Base-by-base conservation (phyloP, 179 eudicot species). In the Monotropa hypopitys region DNA sequence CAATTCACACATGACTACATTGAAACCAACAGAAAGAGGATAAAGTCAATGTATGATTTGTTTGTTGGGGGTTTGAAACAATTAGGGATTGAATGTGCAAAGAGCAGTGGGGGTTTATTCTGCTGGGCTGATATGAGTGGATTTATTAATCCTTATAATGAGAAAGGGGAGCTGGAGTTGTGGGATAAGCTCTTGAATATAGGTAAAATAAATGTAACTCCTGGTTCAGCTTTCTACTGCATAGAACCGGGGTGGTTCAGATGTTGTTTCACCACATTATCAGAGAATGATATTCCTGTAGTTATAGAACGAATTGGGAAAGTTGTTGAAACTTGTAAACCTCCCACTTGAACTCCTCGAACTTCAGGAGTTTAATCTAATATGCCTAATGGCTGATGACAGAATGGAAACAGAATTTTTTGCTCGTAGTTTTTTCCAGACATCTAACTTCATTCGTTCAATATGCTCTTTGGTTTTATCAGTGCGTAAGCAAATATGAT, bases 231-330 rank as follows among this genome's bases (percentile, higher is more conserved):
- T 53, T 92, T 90, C 62, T 97, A 92, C 76, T 91, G 93, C 82
- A 89, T 88, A 38, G 95, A 93, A 86, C 98, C 95, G 7, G 98
- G 98, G 77, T 93, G 97, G 98, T 93, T 93, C 80, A 85, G 98
- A 79, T 90, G 90, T 73, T 93, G 98, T 86, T 93, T 93, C 70
- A 68, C 89, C 38, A 84, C 90, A 26, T 71, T 92, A 77, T 70
- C 82, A 7, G 92, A 90, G 35, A 81, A 74, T n/a, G 97, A 90
- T 66, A 79, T 89, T 51, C 90, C 93, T 38, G 21, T 80, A 9
- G 80, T 76, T 28, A 73, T 93, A 46, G 83, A 83, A 28, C 83
- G 79, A 11, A 76, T 80, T 76, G 35, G 75, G 67, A 80, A 53
- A 57, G 73, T 74, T 40, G 42, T 78, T n/a, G 79, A 85, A 73